These are phyloP conservation scores for Mortierella sp. DNA, from an alignment of 371 early-diverging fungal species.

Conservation along the genomic window DNA sequence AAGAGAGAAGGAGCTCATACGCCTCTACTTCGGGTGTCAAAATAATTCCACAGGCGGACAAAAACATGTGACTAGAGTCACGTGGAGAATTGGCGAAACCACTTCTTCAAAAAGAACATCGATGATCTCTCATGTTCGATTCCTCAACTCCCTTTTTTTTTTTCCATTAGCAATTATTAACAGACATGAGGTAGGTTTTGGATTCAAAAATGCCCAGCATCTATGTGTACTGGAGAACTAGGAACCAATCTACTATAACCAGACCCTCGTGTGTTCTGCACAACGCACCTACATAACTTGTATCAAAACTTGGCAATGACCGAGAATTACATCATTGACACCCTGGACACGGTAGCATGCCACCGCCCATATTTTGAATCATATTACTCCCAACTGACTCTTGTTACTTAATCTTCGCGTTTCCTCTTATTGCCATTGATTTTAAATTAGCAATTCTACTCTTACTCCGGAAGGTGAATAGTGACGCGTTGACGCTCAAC, in stretches of 20 bases:
- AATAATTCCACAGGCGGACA: background rate
- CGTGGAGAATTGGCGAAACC: background rate
- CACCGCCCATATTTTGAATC: background rate
- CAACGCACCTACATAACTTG: too few species aligned
- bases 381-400: background rate
- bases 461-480: constrained; percentile 45
- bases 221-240: background rate
- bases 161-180: background rate
- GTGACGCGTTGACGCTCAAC: background rate
- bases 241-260: background rate
- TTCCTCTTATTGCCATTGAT: background rate
- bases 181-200: constrained; percentile 3
- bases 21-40: background rate
- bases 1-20: constrained; percentile 43
- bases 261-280: background rate
- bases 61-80: background rate
- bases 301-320: background rate
- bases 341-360: background rate
- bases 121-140: constrained; percentile 7
- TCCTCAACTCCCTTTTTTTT: background rate
- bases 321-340: background rate
- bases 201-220: background rate
- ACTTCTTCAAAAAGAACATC: constrained; percentile 1
- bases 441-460: constrained; percentile 11
- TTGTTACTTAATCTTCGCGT: background rate